A percentile compares a stretch with the other conserved stretches of the same genome.
phyloP scores from a whole-genome alignment of 2,329 filamentous ascomycete genomes.

The Aspergillus calidoustus region DNA sequence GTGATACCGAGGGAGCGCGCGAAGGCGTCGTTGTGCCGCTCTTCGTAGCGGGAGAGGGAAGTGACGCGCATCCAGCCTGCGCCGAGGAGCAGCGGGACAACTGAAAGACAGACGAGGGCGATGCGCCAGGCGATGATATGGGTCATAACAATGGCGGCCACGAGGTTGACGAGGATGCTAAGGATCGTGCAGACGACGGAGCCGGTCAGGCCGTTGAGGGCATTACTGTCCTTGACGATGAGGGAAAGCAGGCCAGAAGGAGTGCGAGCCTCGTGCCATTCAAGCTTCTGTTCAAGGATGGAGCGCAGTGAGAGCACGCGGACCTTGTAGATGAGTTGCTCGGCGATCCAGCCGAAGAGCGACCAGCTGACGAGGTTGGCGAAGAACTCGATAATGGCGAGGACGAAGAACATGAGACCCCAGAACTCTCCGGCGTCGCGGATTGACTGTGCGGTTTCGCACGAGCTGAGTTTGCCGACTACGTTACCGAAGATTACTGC shows the following conservation, averaged over 20 bases:
- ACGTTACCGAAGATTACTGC: constrained; percentile 65
- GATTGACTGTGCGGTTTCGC: constrained; percentile 52
- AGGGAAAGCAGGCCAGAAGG: constrained; percentile 66
- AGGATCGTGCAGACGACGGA: constrained; percentile 71
- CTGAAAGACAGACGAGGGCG: constrained; percentile 70
- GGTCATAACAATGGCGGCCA: constrained; percentile 69
- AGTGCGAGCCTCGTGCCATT: constrained; percentile 67
- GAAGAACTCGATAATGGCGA: constrained; percentile 63
- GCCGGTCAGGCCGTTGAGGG: constrained; percentile 70
- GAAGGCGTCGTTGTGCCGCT: constrained; percentile 56
- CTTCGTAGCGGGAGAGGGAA: constrained; percentile 63
- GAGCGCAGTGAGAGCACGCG: constrained; percentile 68
- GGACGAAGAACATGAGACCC: constrained; percentile 63
- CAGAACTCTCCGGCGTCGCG: constrained; percentile 57
- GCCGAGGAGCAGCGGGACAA: constrained; percentile 69
- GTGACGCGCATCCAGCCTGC: constrained; percentile 71
- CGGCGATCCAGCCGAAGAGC: constrained; percentile 62
- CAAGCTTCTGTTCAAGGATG: constrained; percentile 67
- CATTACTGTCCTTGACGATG: constrained; percentile 71
- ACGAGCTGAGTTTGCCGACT: constrained; percentile 60
- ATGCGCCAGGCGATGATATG: constrained; percentile 77
- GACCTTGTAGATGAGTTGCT: constrained; percentile 67
- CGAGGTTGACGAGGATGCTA: constrained; percentile 69
- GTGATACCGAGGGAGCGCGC: constrained; percentile 55
- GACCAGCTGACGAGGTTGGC: constrained; percentile 66